These are phyloP conservation scores for Dendrostoma leiphaemia DNA, from an alignment of 2,329 filamentous ascomycete genomes.

Conservation along the genomic window DNA sequence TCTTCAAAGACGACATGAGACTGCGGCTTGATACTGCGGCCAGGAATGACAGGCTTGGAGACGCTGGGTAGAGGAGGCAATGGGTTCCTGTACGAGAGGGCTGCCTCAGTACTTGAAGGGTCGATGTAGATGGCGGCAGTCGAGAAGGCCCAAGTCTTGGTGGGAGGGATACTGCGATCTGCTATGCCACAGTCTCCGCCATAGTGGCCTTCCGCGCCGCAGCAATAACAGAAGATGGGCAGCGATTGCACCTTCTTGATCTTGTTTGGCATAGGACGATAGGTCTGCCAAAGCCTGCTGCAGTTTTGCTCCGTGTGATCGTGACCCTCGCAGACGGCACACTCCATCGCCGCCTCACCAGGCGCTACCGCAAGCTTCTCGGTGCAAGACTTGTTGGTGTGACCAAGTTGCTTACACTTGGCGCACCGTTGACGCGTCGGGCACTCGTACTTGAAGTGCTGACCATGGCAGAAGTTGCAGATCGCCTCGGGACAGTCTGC, in stretches of 20 bases:
- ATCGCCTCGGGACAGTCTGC: slow-evolving; percentile 41
- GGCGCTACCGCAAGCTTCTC: slow-evolving; percentile 51
- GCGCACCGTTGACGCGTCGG: slow-evolving; percentile 49
- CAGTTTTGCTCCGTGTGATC: slow-evolving; percentile 61
- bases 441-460: slow-evolving; percentile 51
- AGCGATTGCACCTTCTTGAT: slow-evolving; percentile 49
- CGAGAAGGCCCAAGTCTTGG: slow-evolving; percentile 50
- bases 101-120: slow-evolving; percentile 35
- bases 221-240: slow-evolving; percentile 53
- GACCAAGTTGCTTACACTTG: slow-evolving; percentile 64
- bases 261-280: slow-evolving; percentile 37
- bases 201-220: slow-evolving; percentile 54
- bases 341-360: slow-evolving; percentile 46
- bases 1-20: slow-evolving; percentile 45
- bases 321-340: slow-evolving; percentile 56
- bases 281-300: slow-evolving; percentile 59
- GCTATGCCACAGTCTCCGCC: slow-evolving; percentile 50
- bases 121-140: slow-evolving; percentile 52
- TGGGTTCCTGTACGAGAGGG: slow-evolving; percentile 32
- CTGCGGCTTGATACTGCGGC: slow-evolving; percentile 29
- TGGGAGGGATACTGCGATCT: slow-evolving; percentile 11
- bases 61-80: slow-evolving; percentile 7
- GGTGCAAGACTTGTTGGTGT: slow-evolving; percentile 47
- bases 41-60: slow-evolving; percentile 23
- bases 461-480: slow-evolving; percentile 48